Evolutionary conservation across 2,329 filamentous ascomycete genomes (phyloP), one percentile per base, ranked within the genome.

Genomic region (Fusarium compactum): DNA sequence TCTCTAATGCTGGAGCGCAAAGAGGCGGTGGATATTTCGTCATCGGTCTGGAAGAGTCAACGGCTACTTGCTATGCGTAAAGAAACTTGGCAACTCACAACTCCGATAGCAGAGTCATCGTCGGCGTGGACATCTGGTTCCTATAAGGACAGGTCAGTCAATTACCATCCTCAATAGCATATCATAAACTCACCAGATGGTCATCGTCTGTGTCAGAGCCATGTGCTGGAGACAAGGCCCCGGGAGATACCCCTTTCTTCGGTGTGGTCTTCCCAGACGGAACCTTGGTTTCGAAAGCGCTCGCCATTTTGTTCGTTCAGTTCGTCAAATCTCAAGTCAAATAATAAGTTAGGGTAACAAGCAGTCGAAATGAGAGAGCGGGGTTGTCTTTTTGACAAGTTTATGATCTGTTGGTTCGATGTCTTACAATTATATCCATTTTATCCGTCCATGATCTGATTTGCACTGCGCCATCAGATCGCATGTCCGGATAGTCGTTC

Each of bases 1-100:
- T 71, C 67, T 5, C 34, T 48, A 12, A 71, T 58, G 15, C 69
- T 71, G 1, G 69, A 71, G 0, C 65, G 68, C 12, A 71, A 34
- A 1, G 69, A 71, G 0, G 58, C 55, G 4, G 69, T 71, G 6
- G 69, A 71, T 14, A 71, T 14, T 3, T 71, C 59, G 10, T 71
- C 67, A 3, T 70, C 64, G 1, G 54, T 65, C 64, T 45, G 1
- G 14, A 8, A 16, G 4, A 14, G 18, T 32, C 12, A 15, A 18
- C 15, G 1, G 6, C 9, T 12, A 24, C 9, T 12, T 7, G n/a
- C 1, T 4, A 10, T 29, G 2, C 25, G 8, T 25, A 25, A 8
- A 25, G 7, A 25, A 25, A 25, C 8, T 27, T 6, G 0, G 3
- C 5, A 7, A 54, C 64, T 46, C 10, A 69, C 66, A 4, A 62